These are phyloP conservation scores for Antitrichia curtipendula DNA, from an alignment of 225 moss, liverwort and hornwort genomes.

Conservation along the genomic window DNA sequence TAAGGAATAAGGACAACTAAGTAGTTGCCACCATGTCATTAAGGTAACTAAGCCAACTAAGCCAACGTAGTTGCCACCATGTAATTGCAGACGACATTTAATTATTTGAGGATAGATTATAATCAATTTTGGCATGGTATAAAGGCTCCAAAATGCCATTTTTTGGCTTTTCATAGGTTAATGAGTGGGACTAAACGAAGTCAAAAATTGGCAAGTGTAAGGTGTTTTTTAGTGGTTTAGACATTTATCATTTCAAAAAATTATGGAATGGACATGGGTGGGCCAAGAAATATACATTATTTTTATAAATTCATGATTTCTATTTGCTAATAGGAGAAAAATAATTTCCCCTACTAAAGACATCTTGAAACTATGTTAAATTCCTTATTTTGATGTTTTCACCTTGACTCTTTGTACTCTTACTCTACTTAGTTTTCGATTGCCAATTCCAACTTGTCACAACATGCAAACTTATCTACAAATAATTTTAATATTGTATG, in stretches of 20 bases:
- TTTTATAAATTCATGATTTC: background rate
- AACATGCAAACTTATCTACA: fast-evolving
- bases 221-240: fast-evolving
- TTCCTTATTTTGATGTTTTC: background rate
- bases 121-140: background rate
- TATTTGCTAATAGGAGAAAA: background rate
- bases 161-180: background rate
- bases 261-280: fast-evolving
- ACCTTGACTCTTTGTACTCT: background rate
- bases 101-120: no score
- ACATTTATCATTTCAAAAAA: background rate
- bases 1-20: no score
- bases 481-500: background rate
- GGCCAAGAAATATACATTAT: background rate
- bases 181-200: background rate
- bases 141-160: background rate
- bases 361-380: background rate
- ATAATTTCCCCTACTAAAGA: background rate
- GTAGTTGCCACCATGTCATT: background rate
- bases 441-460: background rate
- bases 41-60: no score
- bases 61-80: no score
- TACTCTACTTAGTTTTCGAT: background rate
- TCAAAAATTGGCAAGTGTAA: background rate
- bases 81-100: no score